Conservation (phyloP, 1,139 yeast genomes). For the Candida sojae region DNA sequence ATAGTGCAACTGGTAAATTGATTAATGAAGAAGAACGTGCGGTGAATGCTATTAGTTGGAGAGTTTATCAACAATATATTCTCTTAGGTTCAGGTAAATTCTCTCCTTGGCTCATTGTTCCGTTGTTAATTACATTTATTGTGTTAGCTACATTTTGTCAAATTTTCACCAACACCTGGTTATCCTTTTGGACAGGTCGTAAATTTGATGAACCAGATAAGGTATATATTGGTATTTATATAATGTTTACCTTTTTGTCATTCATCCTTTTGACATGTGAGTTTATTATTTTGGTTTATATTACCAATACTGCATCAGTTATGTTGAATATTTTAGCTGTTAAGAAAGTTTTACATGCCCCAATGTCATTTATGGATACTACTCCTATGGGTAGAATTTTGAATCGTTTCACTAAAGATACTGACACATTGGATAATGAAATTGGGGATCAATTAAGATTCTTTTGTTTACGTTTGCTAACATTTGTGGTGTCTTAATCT, state of each 20-base stretch:
- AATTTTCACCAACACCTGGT: conserved; percentile 77
- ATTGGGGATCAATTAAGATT: conserved; percentile 63
- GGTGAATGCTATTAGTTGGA: conserved; percentile 38
- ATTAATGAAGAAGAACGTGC: conserved; percentile 35
- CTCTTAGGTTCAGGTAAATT: conserved; percentile 57
- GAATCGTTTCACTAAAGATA: conserved; percentile 75
- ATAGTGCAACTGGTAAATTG: conserved; percentile 31
- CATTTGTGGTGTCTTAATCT: conserved; percentile 63
- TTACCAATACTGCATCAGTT: conserved; percentile 52
- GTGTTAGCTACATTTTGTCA: conserved; percentile 57
- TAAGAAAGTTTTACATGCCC: conserved; percentile 58
- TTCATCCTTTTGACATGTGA: conserved; percentile 39
- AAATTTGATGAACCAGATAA: conserved; percentile 51
- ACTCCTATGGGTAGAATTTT: conserved; percentile 66
- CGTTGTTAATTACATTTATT: conserved; percentile 26
- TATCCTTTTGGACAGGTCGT: conserved; percentile 76
- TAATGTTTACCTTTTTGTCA: conserved; percentile 51
- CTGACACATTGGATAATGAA: conserved; percentile 81
- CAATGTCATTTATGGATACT: conserved; percentile 61
- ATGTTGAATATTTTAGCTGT: conserved; percentile 53
- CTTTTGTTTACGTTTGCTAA: conserved; percentile 47
- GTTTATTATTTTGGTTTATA: conserved; percentile 49
- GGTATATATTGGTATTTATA: conserved; percentile 74
- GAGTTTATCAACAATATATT: conserved; percentile 46
- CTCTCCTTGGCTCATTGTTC: conserved; percentile 21